Conservation (phyloP, 2,329 filamentous ascomycete genomes). For the Lachnellula hyalina region DNA sequence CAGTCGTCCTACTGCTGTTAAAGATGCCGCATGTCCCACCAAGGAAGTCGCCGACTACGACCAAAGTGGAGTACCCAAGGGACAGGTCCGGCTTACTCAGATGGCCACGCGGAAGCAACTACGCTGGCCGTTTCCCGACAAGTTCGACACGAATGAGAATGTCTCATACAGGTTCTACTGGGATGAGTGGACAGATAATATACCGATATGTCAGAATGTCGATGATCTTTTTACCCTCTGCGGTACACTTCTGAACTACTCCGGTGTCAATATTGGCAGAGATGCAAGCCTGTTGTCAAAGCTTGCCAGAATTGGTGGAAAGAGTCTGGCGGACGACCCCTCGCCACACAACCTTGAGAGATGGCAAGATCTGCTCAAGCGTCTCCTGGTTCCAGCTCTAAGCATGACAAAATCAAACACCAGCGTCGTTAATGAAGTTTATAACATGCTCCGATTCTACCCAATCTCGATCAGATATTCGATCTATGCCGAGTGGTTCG, state of each 20-base stretch:
- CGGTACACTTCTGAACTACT: slow-evolving; percentile 74
- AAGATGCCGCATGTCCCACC: slow-evolving; percentile 41
- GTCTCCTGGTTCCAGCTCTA: slow-evolving; percentile 80
- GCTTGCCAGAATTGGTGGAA: slow-evolving; percentile 75
- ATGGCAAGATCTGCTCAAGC: slow-evolving; percentile 80
- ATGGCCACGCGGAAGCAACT: slow-evolving; percentile 61
- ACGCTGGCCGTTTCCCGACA: slow-evolving; percentile 81
- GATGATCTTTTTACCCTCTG: slow-evolving; percentile 89
- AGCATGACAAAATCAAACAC: slow-evolving; percentile 83
- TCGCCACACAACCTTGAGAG: slow-evolving; percentile 66
- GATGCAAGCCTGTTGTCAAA: slow-evolving; percentile 75
- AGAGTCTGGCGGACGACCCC: slow-evolving; percentile 64
- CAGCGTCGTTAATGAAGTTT: slow-evolving; percentile 79
- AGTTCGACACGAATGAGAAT: slow-evolving; percentile 67
- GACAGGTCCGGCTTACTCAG: slow-evolving; percentile 57
- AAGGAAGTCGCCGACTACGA: slow-evolving; percentile 52
- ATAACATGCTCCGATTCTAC: slow-evolving; percentile 74
- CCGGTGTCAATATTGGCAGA: slow-evolving; percentile 84
- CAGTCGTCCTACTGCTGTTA: slow-evolving; percentile 30
- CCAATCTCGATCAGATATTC: slow-evolving; percentile 72
- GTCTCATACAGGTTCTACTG: slow-evolving; percentile 89
- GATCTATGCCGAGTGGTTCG: slow-evolving; percentile 92
- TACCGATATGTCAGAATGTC: slow-evolving; percentile 83
- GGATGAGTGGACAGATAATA: slow-evolving; percentile 92
- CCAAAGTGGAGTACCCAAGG: slow-evolving; percentile 63